phyloP scores from a whole-genome alignment of 768 basidiomycete species.

The Lactarius hengduanensis region DNA sequence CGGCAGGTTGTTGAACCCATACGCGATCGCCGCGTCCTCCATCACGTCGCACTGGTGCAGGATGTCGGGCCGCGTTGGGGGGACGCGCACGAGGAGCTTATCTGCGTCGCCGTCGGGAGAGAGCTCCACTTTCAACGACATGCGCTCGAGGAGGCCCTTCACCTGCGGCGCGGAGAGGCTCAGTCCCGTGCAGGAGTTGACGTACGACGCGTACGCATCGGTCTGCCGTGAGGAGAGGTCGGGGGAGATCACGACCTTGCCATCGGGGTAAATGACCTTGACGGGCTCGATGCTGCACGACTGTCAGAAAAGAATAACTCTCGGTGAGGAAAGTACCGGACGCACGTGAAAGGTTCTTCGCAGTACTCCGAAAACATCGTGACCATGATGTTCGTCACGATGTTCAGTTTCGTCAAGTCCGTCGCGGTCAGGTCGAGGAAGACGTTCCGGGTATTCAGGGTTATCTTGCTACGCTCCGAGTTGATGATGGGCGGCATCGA shows the following conservation, averaged over 20 bases:
- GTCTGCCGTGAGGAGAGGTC: conserved; percentile 72
- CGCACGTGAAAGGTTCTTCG: conserved; percentile 87
- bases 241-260: conserved; percentile 72
- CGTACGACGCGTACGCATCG: conserved; percentile 79
- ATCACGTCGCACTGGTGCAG: conserved; percentile 97
- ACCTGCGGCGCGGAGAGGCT: conserved; percentile 64
- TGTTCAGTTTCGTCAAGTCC: conserved; percentile 93
- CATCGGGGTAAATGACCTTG: conserved; percentile 76
- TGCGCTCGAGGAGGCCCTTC: conserved; percentile 70
- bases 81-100: conserved; percentile 72
- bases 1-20: conserved; percentile 96
- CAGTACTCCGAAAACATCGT: conserved; percentile 99
- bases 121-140: conserved; percentile 66
- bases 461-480: conserved; percentile 96
- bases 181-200: conserved; percentile 95
- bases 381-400: conserved; percentile 91
- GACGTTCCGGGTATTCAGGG: conserved; percentile 86
- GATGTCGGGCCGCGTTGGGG: conserved; percentile 97
- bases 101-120: conserved; percentile 55
- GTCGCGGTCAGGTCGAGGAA: conserved; percentile 98
- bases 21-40: conserved; percentile 97
- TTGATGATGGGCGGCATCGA: conserved; percentile 99
- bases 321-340: conserved; percentile 17
- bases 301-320: not conserved
- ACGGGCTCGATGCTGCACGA: conserved; percentile 85